Conservation (phyloP, 192 early-diverging fungal genomes). For the Funneliformis mosseae region DNA sequence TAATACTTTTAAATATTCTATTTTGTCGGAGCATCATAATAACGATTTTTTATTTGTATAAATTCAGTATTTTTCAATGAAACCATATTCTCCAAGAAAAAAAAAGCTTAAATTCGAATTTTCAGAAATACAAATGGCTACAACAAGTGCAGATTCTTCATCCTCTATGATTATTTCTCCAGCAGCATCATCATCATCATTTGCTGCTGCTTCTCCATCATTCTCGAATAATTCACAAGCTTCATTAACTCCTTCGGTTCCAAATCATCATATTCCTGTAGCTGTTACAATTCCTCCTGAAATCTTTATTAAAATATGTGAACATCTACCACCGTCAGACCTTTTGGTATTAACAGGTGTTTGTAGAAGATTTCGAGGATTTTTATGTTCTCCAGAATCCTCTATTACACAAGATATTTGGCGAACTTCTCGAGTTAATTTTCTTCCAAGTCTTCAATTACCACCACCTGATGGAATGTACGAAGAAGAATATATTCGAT, state of each 20-base stretch:
- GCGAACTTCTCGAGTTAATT: background rate
- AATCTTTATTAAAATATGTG: slow-evolving; percentile 33
- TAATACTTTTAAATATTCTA: background rate
- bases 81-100: background rate
- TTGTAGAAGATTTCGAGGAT: slow-evolving; percentile 23
- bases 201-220: background rate
- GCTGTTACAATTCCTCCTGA: slow-evolving; percentile 28
- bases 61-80: background rate
- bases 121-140: background rate
- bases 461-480: slow-evolving; percentile 31
- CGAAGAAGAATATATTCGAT: slow-evolving; percentile 18
- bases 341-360: slow-evolving; percentile 17
- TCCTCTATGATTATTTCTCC: background rate
- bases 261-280: background rate
- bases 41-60: background rate
- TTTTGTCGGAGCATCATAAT: background rate
- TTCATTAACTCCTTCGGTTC: background rate
- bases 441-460: slow-evolving; percentile 12
- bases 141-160: background rate
- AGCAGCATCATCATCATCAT: background rate
- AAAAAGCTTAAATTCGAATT: background rate
- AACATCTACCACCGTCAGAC: slow-evolving; percentile 27
- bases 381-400: slow-evolving; percentile 19
- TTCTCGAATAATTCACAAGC: background rate
- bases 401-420: slow-evolving; percentile 27